Conservation (phyloP, 2,329 filamentous ascomycete species). For the Botryotinia narcissicola region DNA sequence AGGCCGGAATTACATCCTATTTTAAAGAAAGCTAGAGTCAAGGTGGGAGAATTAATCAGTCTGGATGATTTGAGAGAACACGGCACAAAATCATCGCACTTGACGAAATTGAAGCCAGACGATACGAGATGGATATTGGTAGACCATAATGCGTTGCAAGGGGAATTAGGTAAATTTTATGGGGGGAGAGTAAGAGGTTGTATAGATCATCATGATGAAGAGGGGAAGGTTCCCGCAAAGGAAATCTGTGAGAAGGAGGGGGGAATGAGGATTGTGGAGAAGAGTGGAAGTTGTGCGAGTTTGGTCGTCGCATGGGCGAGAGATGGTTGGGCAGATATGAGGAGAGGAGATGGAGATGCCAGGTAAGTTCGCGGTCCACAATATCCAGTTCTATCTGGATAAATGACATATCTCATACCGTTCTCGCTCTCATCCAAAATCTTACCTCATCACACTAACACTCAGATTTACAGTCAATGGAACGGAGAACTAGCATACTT, state of each 20-base stretch:
- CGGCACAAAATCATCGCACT: slow-evolving; percentile 38
- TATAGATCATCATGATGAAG: slow-evolving; percentile 79
- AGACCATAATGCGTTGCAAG: slow-evolving; percentile 74
- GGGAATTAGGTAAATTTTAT: slow-evolving; percentile 55
- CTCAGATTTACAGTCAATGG: slow-evolving; percentile 22
- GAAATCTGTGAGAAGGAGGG: slow-evolving; percentile 45
- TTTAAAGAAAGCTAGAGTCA: slow-evolving; percentile 58
- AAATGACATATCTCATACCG: too few species aligned
- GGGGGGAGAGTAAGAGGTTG: slow-evolving; percentile 56
- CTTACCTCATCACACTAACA: not conserved
- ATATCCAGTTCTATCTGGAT: not conserved
- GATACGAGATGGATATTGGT: slow-evolving; percentile 71
- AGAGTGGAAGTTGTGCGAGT: slow-evolving; percentile 70
- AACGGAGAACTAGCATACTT: slow-evolving; percentile 64
- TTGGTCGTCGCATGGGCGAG: slow-evolving; percentile 62
- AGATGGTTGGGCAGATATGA: slow-evolving; percentile 56
- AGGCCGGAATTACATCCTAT: slow-evolving; percentile 70
- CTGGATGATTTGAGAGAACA: slow-evolving; percentile 57
- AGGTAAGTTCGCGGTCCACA: not conserved
- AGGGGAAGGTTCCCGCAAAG: slow-evolving; percentile 50
- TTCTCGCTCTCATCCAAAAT: not conserved
- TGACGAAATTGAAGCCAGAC: slow-evolving; percentile 40
- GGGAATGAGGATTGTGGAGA: slow-evolving; percentile 60
- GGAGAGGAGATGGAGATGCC: slow-evolving; percentile 37
- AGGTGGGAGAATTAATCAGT: slow-evolving; percentile 62